Evolutionary conservation across 768 basidiomycete species (phyloP).

Genomic region (Scleroderma bovista): DNA sequence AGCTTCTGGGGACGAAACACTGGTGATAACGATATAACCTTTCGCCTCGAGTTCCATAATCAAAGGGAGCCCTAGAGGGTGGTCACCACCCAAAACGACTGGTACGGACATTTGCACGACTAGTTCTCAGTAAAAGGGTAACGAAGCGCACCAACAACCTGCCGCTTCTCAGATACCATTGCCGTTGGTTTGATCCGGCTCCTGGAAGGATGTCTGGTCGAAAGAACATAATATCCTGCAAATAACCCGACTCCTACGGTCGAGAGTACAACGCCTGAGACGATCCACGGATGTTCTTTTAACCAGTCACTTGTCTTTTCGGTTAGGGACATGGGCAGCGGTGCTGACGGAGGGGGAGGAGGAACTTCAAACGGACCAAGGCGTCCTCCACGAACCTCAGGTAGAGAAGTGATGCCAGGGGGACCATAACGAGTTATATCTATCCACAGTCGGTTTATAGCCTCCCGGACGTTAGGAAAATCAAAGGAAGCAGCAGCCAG

Average conservation of each 20-base stretch:
- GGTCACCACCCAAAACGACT: slow-evolving; percentile 84
- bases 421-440: slow-evolving; percentile 82
- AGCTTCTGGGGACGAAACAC: slow-evolving; percentile 66
- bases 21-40: slow-evolving; percentile 80
- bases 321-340: slow-evolving; percentile 41
- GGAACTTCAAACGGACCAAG: slow-evolving; percentile 73
- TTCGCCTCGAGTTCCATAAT: slow-evolving; percentile 69
- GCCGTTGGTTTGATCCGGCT: slow-evolving; percentile 21
- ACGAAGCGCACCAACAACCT: slow-evolving; percentile 38
- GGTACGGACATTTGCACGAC: slow-evolving; percentile 3
- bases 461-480: slow-evolving; percentile 60
- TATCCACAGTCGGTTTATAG: slow-evolving; percentile 63
- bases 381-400: slow-evolving; percentile 54
- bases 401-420: slow-evolving; percentile 35
- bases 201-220: slow-evolving; percentile 17
- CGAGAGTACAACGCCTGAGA: slow-evolving; percentile 49
- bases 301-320: slow-evolving; percentile 49
- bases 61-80: slow-evolving; percentile 62
- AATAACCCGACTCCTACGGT: slow-evolving; percentile 58
- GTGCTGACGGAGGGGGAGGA: slow-evolving; percentile 55
- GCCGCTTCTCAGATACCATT: slow-evolving; percentile 35
- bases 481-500: slow-evolving; percentile 52
- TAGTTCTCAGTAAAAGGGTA: neutral
- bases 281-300: slow-evolving; percentile 55
- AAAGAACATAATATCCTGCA: slow-evolving; percentile 44